Conservation (phyloP, 352 stramenopile genomes). For the Phytophthora pistaciae region DNA sequence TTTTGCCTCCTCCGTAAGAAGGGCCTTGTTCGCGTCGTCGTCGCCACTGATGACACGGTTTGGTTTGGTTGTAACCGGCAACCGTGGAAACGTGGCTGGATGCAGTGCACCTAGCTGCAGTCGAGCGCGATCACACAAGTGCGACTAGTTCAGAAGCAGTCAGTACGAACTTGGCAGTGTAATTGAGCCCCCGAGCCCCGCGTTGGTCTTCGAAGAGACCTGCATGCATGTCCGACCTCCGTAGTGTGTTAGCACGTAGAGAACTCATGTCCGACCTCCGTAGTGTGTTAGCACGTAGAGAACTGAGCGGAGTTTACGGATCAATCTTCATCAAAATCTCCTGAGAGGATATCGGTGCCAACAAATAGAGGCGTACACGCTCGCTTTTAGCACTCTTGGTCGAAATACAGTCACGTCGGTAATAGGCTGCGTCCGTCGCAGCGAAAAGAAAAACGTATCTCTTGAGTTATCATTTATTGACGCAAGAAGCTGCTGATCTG, state of each 20-base stretch:
- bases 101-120: conserved; percentile 13
- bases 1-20: conserved; percentile 26
- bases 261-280: background rate
- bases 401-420: background rate
- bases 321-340: background rate
- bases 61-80: background rate
- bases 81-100: conserved; percentile 14
- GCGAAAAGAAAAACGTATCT: background rate
- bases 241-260: background rate
- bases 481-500: background rate
- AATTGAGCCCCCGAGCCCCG: background rate
- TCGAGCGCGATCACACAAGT: conserved; percentile 16
- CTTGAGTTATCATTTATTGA: background rate
- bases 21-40: conserved; percentile 3
- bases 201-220: background rate
- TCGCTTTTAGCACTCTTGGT: background rate
- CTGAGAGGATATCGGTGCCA: background rate
- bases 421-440: background rate
- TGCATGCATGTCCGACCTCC: conserved; percentile 1
- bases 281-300: background rate
- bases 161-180: conserved; percentile 4
- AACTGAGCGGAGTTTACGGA: background rate
- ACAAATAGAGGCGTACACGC: background rate
- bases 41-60: background rate
- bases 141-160: conserved; percentile 24